A percentile compares a stretch with the other conserved stretches of the same genome.
Evolutionary conservation across 2,329 filamentous ascomycete genomes (phyloP).

Genomic region (Pezicula neosporulosa): DNA sequence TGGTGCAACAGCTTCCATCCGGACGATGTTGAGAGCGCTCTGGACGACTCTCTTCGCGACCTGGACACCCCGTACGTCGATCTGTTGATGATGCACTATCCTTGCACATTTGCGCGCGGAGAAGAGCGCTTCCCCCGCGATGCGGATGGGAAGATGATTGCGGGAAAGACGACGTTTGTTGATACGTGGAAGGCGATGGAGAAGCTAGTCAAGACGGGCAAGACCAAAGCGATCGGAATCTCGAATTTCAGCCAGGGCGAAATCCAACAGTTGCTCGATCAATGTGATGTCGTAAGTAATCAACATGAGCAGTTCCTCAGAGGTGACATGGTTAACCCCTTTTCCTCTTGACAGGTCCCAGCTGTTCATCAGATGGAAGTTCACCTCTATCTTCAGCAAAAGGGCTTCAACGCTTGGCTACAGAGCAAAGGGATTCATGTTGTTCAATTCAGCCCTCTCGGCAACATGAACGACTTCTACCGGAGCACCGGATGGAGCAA

Average conservation of each 20-base stretch:
- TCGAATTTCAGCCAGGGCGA: conserved; percentile 41
- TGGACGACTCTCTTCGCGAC: conserved; percentile 67
- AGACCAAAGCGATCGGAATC: conserved; percentile 52
- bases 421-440: conserved; percentile 25
- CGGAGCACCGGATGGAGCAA: conserved; percentile 27
- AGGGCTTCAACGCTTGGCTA: conserved; percentile 17
- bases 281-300: neutral
- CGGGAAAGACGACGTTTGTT: conserved; percentile 72
- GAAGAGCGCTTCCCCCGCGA: neutral
- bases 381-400: conserved; percentile 19
- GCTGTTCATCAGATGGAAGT: conserved; percentile 22
- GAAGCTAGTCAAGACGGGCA: conserved; percentile 54
- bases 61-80: conserved; percentile 77
- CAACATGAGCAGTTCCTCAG: neutral
- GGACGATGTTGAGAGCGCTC: conserved; percentile 59
- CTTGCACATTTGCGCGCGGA: conserved; percentile 29
- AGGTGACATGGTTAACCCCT: neutral
- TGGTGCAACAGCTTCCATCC: conserved; percentile 70
- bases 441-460: conserved; percentile 29
- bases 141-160: conserved; percentile 29
- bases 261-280: neutral
- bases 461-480: conserved; percentile 32
- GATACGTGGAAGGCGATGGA: conserved; percentile 73
- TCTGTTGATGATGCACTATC: conserved; percentile 78
- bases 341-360: conserved; percentile 9